These are phyloP conservation scores for Chenopodium formosanum DNA, from an alignment of 148 eudicot species.

Conservation along the genomic window DNA sequence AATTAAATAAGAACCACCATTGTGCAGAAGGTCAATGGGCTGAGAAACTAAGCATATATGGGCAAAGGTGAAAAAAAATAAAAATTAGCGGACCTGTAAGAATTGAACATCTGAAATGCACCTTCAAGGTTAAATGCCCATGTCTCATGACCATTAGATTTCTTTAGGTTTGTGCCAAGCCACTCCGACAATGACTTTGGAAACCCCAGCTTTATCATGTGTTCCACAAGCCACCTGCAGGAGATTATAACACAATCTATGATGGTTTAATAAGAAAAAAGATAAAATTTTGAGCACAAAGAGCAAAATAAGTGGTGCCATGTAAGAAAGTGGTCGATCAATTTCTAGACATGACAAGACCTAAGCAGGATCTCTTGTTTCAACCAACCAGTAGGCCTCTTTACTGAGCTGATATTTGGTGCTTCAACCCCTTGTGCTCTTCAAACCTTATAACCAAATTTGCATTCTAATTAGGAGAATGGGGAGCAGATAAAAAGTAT, in stretches of 20 bases:
- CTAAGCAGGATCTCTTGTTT: not conserved
- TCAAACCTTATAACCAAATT: not conserved
- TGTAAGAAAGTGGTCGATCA: not conserved
- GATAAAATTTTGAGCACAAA: not conserved
- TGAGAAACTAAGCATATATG: not conserved
- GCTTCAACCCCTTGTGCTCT: not conserved
- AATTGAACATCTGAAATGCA: conserved; percentile 86
- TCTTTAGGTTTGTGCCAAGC: conserved; percentile 84
- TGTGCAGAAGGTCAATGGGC: not conserved
- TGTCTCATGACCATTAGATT: conserved; percentile 63
- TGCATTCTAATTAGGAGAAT: not conserved
- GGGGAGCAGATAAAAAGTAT: not conserved
- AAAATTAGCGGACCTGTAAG: conserved; percentile 54
- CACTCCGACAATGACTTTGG: conserved; percentile 87
- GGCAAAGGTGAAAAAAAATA: not conserved
- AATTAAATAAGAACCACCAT: not conserved
- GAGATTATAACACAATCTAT: conserved; percentile 15
- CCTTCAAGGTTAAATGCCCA: conserved; percentile 95
- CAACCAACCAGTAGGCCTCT: not conserved
- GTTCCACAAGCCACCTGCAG: conserved; percentile 91
- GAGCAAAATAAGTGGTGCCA: not conserved
- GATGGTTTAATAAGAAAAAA: not conserved
- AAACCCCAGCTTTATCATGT: conserved; percentile 83
- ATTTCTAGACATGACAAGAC: not conserved
- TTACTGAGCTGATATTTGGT: no score